Evolutionary conservation across 257 asterid genomes (phyloP).

Genomic region (Solanum appendiculatum): DNA sequence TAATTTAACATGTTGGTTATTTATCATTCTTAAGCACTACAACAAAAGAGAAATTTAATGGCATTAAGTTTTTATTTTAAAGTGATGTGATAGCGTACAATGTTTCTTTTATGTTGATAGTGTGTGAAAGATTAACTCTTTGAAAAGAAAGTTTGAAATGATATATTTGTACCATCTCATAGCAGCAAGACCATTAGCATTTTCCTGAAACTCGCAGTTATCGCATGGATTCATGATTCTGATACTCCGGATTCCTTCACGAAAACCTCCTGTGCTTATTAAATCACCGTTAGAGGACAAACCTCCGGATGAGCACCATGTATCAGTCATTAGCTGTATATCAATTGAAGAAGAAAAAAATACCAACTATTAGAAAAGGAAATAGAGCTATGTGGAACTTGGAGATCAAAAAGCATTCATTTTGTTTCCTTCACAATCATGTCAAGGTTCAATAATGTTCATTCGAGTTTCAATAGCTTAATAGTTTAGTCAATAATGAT

Average conservation of each 20-base stretch:
- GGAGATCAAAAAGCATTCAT: not conserved
- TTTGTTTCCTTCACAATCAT: not conserved
- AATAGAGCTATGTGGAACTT: not conserved
- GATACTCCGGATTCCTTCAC: constrained; percentile 40
- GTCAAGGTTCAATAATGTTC: not conserved
- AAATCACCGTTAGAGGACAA: constrained; percentile 44
- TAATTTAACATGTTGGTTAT: not conserved
- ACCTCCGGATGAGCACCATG: constrained; percentile 97
- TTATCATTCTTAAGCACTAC: not conserved
- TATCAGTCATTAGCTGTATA: constrained; percentile 43
- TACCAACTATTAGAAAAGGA: not conserved
- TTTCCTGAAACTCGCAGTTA: constrained; percentile 39
- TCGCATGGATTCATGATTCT: constrained; percentile 32
- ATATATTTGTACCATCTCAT: constrained; percentile 41
- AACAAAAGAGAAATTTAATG: not conserved
- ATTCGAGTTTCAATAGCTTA: not conserved
- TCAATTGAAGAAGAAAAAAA: not conserved
- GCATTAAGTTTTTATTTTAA: no score
- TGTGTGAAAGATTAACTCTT: not conserved
- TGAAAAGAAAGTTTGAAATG: not conserved
- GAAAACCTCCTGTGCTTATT: constrained; percentile 63
- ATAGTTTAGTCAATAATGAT: not conserved
- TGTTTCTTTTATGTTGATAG: not conserved
- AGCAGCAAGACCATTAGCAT: constrained; percentile 24
- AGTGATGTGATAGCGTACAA: not conserved